Conservation (phyloP, 192 early-diverging fungal species). For the Chytriomyces sp. region DNA sequence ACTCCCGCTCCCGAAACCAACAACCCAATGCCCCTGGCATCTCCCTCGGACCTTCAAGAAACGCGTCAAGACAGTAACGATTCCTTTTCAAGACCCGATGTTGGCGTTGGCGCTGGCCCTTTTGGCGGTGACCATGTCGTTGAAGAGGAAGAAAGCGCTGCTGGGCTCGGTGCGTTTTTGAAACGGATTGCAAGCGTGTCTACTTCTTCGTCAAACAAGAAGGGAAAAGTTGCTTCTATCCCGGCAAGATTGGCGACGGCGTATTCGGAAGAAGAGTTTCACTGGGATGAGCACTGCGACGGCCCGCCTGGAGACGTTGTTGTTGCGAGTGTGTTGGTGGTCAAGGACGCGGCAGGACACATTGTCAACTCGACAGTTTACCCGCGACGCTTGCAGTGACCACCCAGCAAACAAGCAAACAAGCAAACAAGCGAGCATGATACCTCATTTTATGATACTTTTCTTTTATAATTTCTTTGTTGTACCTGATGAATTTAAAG, state of each 20-base stretch:
- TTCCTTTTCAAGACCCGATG: background rate
- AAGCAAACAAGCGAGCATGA: too few species aligned
- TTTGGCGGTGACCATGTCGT: conserved; percentile 24
- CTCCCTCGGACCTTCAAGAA: background rate
- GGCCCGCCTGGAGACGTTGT: conserved; percentile 20
- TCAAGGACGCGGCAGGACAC: conserved; percentile 6
- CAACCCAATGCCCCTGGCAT: conserved; percentile 3
- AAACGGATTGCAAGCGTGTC: background rate
- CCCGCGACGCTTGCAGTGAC: conserved; percentile 8
- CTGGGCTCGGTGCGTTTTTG: conserved; percentile 1
- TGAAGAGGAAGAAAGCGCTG: conserved; percentile 3
- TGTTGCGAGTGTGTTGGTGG: conserved; percentile 21
- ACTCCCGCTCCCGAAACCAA: too few species aligned
- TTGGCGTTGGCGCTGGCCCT: conserved; percentile 22
- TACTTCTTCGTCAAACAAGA: too few species aligned
- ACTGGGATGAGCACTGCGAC: conserved; percentile 13
- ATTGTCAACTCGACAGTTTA: conserved; percentile 33
- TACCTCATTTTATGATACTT: background rate
- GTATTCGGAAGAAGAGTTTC: conserved; percentile 13
- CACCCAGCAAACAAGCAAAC: background rate
- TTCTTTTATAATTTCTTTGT: background rate
- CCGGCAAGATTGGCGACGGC: too few species aligned
- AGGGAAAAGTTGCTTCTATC: too few species aligned
- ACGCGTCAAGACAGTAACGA: too few species aligned
- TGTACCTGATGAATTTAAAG: too few species aligned